Conservation (phyloP, 139 green algal species). For the Coelastrella sp. region DNA sequence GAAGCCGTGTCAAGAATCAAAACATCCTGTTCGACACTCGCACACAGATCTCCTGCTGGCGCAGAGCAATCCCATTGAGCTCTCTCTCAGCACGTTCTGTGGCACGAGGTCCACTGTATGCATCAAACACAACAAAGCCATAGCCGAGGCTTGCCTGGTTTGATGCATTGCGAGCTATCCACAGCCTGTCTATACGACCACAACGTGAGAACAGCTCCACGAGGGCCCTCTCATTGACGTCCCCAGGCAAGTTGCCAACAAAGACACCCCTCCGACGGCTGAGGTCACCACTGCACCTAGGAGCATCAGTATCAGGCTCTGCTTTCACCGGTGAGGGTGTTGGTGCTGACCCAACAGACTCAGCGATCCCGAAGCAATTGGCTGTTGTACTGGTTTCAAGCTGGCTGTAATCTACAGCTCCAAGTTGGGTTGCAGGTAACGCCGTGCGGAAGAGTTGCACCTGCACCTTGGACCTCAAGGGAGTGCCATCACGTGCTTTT, state of each 20-base stretch:
- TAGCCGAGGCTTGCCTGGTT: conserved; percentile 39
- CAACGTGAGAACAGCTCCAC: conserved; percentile 43
- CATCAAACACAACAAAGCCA: conserved; percentile 39
- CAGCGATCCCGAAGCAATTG: neutral
- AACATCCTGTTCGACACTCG: conserved; percentile 28
- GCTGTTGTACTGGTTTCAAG: neutral
- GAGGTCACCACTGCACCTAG: neutral
- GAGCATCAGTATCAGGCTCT: neutral
- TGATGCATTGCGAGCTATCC: conserved; percentile 37
- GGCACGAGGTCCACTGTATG: neutral
- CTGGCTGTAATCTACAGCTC: too few species aligned
- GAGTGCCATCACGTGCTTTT: too few species aligned
- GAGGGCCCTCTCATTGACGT: conserved; percentile 24
- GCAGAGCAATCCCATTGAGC: conserved; percentile 14
- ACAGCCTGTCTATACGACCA: conserved; percentile 38
- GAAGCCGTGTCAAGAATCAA: neutral
- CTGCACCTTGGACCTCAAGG: too few species aligned
- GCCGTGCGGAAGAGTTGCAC: too few species aligned
- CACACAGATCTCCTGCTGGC: conserved; percentile 30
- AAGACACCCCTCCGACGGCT: conserved; percentile 27
- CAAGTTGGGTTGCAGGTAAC: too few species aligned
- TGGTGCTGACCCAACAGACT: conserved; percentile 27
- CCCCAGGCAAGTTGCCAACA: conserved; percentile 43
- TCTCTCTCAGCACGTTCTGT: neutral
- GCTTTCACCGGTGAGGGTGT: neutral